Base-by-base conservation (phyloP, 495 filamentous ascomycete genomes). In the Penicillium psychrofluorescens region DNA sequence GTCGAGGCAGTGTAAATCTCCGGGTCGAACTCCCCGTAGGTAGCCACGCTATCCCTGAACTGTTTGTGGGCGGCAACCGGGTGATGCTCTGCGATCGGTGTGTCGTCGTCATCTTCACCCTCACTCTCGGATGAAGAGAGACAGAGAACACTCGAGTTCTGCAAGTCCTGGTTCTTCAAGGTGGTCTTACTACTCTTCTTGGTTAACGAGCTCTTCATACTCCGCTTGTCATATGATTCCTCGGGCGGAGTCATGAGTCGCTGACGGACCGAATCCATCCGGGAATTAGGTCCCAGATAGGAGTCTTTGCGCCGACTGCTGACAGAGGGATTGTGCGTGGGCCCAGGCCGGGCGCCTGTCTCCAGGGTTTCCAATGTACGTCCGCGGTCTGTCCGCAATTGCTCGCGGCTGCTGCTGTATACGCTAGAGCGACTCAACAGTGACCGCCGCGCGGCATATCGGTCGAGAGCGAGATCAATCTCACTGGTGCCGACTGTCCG, bases 41-140 rank as follows among this genome's bases (percentile, higher is more conserved):
- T 70, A 11, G 53, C 50, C 41, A 70, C 59, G 44, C 67, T 70
- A 44, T 66, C 65, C 43, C 68, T 51, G 33, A 39, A 40, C 32
- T 34, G n/a, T 34, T 36, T 34, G 57, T 59, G 14, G 38, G 41
- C 11, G 13, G 22, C 4, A 22, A 22, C 27, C 13, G 30, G 49
- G 29, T 13, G 46, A 22, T 42, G 44, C 35, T 48, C 43, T 8
- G 41, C 48, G 6, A 46, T 35, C 1, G 54, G 41, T 7, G 52
- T 50, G 10, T 59, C 50, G 4, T 44, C 49, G 10, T 62, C 62
- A 1, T 65, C 57, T 4, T 76, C 70, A 13, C 61, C 61, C 50
- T 79, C 76, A 41, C 76, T 71, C 36, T 77, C 76, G 0, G 77
- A 80, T 11, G 76, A 80, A 2, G 77, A 80, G 11, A 79, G 65